Evolutionary conservation across 2,329 filamentous ascomycete species (phyloP), one percentile per base, ranked within the genome.

Genomic region (Fusarium cyanostomum): DNA sequence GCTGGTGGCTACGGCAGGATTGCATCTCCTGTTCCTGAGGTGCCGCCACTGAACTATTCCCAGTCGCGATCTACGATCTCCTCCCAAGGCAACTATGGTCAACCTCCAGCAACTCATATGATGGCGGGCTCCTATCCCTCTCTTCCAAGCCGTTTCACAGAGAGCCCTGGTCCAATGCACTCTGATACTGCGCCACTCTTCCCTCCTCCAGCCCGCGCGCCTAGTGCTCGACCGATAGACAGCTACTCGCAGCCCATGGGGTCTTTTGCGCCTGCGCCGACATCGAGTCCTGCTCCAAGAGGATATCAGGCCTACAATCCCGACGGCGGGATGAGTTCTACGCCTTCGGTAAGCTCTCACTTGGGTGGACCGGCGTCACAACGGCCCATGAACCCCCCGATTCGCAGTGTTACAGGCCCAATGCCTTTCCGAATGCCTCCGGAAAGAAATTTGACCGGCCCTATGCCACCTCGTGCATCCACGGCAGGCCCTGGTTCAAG

Each of bases 1-100:
- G 76, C 79, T 15, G 81, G 85, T 57, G 87, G 88, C 16, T 83
- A 82, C 69, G 72, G 71, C 18, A 73, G 77, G 34, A 64, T 77
- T 7, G 71, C 72, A 5, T 79, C 79, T 1, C 77, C 77, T 3
- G 75, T 70, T 6, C 75, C 78, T 28, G 68, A 74, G 28, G 51
- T 80, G 10, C 75, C 78, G 12, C 56, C 62, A 5, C 8, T 72
- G 16, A 66, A 70, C 45, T 59, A 70, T 10, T 67, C 74, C 7
- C 76, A 73, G 9, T 67, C 71, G 2, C 76, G 74, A 28, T 71
- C 76, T 7, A 73, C 72, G 16, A 81, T 79, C 13, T 66, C 76
- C 4, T 78, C 76, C 1, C 77, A 77, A 26, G 68, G 74, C 24
- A 75, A 72, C 46, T 76, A 51, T 73, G 45, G 67, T 43, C 49